Evolutionary conservation across 495 filamentous ascomycete species (phyloP), one percentile per base, ranked within the genome.

Genomic region (Sporormia fimetaria): DNA sequence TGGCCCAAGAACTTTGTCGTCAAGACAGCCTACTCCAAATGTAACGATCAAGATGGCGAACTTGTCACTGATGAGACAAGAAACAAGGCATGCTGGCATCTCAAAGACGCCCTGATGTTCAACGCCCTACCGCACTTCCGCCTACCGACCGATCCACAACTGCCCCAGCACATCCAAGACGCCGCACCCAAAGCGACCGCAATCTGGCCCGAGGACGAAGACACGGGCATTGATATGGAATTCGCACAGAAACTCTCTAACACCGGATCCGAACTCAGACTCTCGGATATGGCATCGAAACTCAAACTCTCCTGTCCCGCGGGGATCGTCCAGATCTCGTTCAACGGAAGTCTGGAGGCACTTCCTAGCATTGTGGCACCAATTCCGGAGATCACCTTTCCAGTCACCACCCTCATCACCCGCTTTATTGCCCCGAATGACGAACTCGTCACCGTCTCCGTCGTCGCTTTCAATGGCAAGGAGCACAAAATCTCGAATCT

Each of bases 1-100:
- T 67, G 63, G 63, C 56, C 44, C 0, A 59, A 56, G 53, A 57
- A 56, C 25, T 63, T 65, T 31, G 34, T 63, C 9, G 30, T 44
- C 8, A 40, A 44, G 12, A 49, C 44, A 21, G 43, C 48, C 6
- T 51, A 41, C 33, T 46, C 41, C 20, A 23, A 8, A 11, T 33
- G 18, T 21, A 39, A 7, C 18, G 27, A 54, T 37, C 40, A 15
- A 9, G 39, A 45, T 6, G 42, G 45, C 12, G 34, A 41, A 9
- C 14, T 38, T 8, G 48, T 46, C 14, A 42, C 37, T 11, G 31
- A 28, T 0, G 38, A 37, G 3, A 45, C 44, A 17, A 28, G 47
- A 5, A 58, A 63, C 29, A 38, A 57, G 14, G 56, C 57, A 7
- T 52, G 44, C 14, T 67, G 61, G 63, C 57, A 65, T 42, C 23